phyloP scores from a whole-genome alignment of 495 filamentous ascomycete species.

The Annulohypoxylon maeteangense region DNA sequence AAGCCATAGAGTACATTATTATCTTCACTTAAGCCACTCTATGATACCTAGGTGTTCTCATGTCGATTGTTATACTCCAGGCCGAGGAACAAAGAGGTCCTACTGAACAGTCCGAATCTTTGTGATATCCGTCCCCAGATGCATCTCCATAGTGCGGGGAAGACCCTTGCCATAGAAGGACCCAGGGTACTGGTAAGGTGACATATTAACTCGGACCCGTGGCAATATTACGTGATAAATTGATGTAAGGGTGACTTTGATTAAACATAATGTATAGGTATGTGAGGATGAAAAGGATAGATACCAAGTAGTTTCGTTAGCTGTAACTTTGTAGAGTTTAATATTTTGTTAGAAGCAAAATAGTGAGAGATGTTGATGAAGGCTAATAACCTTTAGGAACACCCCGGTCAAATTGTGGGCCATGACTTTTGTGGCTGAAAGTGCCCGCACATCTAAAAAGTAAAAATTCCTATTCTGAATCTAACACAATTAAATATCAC shows the following conservation, averaged over 20 bases:
- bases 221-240: neutral
- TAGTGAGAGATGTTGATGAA: too few species aligned
- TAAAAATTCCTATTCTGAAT: neutral
- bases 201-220: neutral
- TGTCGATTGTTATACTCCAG: neutral
- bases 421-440: neutral
- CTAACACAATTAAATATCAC: neutral
- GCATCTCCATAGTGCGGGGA: constrained; percentile 9
- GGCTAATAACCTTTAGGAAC: too few species aligned
- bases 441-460: neutral
- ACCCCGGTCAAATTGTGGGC: neutral
- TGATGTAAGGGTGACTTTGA: neutral
- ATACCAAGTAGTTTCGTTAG: too few species aligned
- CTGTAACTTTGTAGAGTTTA: too few species aligned
- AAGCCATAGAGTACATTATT: neutral
- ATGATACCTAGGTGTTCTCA: neutral
- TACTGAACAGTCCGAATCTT: neutral
- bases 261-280: neutral
- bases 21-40: neutral
- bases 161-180: constrained; percentile 2
- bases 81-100: neutral
- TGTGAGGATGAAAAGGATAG: too few species aligned
- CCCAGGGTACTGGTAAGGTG: neutral
- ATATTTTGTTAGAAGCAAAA: too few species aligned
- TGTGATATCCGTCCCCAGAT: neutral